Evolutionary conservation across 768 basidiomycete genomes (phyloP), one percentile per base, ranked within the genome.

Genomic region (Boletales sp.): DNA sequence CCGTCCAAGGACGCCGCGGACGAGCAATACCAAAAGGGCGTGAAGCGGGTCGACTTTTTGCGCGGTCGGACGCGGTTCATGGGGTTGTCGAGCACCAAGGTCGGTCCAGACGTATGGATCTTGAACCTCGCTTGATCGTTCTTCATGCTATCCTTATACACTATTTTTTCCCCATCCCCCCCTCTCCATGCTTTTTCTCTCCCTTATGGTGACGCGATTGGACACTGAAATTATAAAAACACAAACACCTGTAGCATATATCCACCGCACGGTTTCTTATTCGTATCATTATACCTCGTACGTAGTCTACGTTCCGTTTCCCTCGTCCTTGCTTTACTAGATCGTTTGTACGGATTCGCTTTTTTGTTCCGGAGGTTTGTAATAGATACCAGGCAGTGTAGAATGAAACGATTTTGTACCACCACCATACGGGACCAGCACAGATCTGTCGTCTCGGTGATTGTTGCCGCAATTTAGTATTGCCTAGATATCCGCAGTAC

Each of bases 1-100:
- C 38, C 54, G 1, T 67, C 73, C 12, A 49, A 61, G 2, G 59
- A 59, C 31, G 61, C 49, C 2, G 66, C 65, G 21, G 70, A 68
- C 31, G 57, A 61, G 25, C 80, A 82, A 62, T 67, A 70, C 53
- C 56, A 55, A 11, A 76, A 76, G 57, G 80, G 79, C 0, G 56
- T 83, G 17, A 80, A 76, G 61, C 65, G 79, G 44, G 72, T 84
- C 0, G 82, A 84, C 61, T 82, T 80, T 56, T 62, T 84, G 42
- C 61, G 69, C 43, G 71, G 64, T 19, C 65, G 62, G 15, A 71
- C 64, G 3, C 70, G 63, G 57, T 76, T 83, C 62, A 73, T 71
- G 51, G 82, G 82, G 15, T 49, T 81, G 33, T 67, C 73, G 8
- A 69, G 74, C 54, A 68, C 63, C 44, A 61, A 61, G 42, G 56